Base-by-base conservation (phyloP, 2,329 filamentous ascomycete genomes). In the Aureobasidium musti region DNA sequence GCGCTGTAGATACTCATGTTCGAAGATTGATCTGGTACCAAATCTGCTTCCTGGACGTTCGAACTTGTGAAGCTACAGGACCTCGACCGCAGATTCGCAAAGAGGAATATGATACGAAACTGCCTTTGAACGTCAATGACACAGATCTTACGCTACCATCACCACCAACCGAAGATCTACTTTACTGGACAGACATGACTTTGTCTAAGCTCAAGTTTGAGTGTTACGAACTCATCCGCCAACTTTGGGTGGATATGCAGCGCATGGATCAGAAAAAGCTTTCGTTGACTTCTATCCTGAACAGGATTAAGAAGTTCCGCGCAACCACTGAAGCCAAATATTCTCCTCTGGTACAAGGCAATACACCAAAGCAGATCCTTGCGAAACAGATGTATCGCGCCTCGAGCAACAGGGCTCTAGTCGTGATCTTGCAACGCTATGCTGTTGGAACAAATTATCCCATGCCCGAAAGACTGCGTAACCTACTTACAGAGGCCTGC, bases 1-100 rank as follows among this genome's bases (percentile, higher is more conserved):
- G 82, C 2, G 83, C 89, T 0, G 78, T 91, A 2, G 89, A 92
- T 71, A 87, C 86, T 0, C 89, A 92, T 63, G 82, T 91, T 3
- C 85, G 90, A 14, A 85, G 90, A 5, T 78, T 92, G 45, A 82
- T 92, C 39, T 92, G 90, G 90, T 88, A 91, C 73, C 89, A 92
- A 72, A 81, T 93, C 23, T 91, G 89, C 75, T 91, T 91, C 74
- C 81, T 93, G 10, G 90, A 92, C 73, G 84, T 91, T 66, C 83
- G 89, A 45, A 91, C 89, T 0, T 90, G 87, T 72, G 90, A 92
- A 76, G 86, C 87, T 1, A 89, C 91, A 69, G 90, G 89, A 0
- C 90, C 90, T 10, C 83, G 87, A 28, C 88, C 89, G 0, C 84
- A 86, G 63, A 91, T 92, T 64, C 84, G 88, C n/a, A 81, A 84